Evolutionary conservation across 371 early-diverging fungal species (phyloP), one percentile per base, ranked within the genome.

Genomic region (Mortierella sp.): DNA sequence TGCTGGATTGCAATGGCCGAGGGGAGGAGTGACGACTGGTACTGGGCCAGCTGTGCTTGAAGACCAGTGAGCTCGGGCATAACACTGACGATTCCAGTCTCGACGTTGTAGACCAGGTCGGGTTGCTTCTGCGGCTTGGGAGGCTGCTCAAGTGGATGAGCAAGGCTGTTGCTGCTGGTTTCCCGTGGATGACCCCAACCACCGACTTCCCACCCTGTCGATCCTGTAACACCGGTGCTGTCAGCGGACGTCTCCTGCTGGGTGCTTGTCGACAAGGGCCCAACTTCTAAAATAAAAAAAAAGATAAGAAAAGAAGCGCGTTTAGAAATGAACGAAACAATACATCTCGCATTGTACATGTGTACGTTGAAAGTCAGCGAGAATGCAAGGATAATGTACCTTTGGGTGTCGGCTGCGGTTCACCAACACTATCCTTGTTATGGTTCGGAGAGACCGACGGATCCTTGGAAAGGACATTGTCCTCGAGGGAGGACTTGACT

Each of bases 151-250:
- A 61, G 34, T 3, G 61, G 61, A 19, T 61, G 61, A 9, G 61
- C 61, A 61, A 61, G 61, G 37, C 61, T 24, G 5, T 43, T 50
- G 43, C 55, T 69, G 0, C 44, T 43, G 10, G 7, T 55, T 40
- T 74, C 74, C 16, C 72, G 68, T 14, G 48, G 34, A 55, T 80
- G 80, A 7, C 48, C 64, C 80, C 80, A 76, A 16, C 80, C 80
- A 29, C 80, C 76, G 7, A 76, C 44, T 44, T 80, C 80, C 80
- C 80, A 80, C 8, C 76, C 80, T 1, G 76, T 80, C 4, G 73
- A 73, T 26, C 80, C 76, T 16, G 58, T 68, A 34, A 55, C 64
- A 6, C 43, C 65, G 8, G 29, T 14, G 22, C 13, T 61, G 8
- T 50, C 69, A 13, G 31, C 14, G 4, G 16, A 41, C 43, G 8